These are phyloP conservation scores for Gossypium davidsonii DNA, from an alignment of 441 rosid genomes.

Conservation along the genomic window DNA sequence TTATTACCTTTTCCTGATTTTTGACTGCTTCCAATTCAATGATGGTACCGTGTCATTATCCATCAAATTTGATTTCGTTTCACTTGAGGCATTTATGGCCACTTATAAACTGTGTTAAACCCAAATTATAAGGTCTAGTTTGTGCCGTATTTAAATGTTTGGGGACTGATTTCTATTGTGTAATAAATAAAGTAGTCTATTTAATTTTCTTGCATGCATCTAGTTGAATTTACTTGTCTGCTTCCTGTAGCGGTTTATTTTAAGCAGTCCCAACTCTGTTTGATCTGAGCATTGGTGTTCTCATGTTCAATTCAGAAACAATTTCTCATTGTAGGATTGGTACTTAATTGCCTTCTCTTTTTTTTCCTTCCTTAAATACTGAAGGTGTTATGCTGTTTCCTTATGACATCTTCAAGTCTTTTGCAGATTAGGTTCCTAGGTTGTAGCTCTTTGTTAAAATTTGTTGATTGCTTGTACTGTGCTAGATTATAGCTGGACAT, in stretches of 20 bases:
- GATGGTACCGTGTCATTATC: not conserved
- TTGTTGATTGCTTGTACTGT: not conserved
- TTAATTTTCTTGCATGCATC: not conserved
- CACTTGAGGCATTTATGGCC: not conserved
- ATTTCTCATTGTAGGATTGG: not conserved
- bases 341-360: not conserved
- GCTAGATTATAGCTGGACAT: conserved; percentile 3
- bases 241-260: not conserved
- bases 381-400: conserved; percentile 6
- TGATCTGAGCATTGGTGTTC: not conserved
- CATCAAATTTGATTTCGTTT: not conserved
- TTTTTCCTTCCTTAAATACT: not conserved
- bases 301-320: not conserved
- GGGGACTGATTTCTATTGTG: not conserved
- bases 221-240: not conserved
- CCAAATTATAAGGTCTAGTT: not conserved
- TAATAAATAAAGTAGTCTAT: not conserved
- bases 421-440: not conserved
- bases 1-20: conserved; percentile 13
- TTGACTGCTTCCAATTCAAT: not conserved
- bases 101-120: not conserved
- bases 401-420: not conserved
- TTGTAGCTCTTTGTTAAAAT: conserved; percentile 1
- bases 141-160: not conserved
- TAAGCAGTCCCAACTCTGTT: not conserved